phyloP scores from a whole-genome alignment of 2,329 filamentous ascomycete genomes.

The Aspergillus glaucus region DNA sequence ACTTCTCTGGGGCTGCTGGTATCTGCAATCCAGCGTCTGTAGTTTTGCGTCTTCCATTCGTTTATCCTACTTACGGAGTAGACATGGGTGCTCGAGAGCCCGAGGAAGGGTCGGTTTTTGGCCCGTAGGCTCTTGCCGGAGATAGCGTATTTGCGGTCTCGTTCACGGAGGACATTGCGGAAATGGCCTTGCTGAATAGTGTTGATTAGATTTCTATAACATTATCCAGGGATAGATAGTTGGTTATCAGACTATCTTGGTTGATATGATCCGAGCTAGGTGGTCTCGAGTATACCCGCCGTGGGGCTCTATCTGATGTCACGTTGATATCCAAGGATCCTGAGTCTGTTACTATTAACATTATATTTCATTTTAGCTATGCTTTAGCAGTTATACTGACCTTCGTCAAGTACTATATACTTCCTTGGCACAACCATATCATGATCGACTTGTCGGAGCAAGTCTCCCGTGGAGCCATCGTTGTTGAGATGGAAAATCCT shows the following conservation, averaged over 20 bases:
- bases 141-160: neutral
- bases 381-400: neutral
- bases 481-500: neutral
- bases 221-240: too few relatives aligned
- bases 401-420: neutral
- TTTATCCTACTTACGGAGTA: neutral
- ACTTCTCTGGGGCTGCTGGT: neutral
- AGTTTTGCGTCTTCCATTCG: neutral
- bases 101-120: neutral
- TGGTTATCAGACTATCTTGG: too few relatives aligned
- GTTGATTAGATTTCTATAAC: too few relatives aligned
- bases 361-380: neutral
- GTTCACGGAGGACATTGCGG: neutral
- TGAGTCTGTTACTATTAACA: neutral
- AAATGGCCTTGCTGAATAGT: neutral
- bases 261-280: too few relatives aligned
- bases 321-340: neutral
- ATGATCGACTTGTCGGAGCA: neutral
- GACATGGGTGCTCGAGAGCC: neutral
- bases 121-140: neutral
- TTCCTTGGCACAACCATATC: neutral
- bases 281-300: neutral
- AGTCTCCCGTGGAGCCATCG: neutral
- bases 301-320: neutral
- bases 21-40: neutral